Percentiles rank a stretch among this genome's conserved stretches.
These are phyloP conservation scores for Solanum chilense DNA, from an alignment of 257 asterid species.

Conservation along the genomic window DNA sequence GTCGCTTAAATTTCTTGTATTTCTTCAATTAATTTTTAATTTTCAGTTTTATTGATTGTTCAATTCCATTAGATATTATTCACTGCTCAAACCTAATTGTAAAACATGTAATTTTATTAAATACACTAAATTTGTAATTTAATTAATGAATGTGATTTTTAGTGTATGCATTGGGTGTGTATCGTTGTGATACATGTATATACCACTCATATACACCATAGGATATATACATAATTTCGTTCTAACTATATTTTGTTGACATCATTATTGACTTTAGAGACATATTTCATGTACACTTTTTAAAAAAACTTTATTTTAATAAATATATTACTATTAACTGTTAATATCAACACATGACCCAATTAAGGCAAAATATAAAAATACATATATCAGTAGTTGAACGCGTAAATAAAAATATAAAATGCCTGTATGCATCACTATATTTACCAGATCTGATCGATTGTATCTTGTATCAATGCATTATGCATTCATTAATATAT, in stretches of 20 bases:
- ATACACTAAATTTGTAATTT: not conserved
- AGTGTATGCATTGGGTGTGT: not conserved
- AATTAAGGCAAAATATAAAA: no score
- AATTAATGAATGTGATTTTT: not conserved
- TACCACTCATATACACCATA: no score
- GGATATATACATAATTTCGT: not conserved
- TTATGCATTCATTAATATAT: no score
- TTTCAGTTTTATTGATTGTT: not conserved
- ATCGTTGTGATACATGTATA: not conserved
- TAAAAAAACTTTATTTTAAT: no score
- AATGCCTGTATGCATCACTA: no score
- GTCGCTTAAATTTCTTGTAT: not conserved
- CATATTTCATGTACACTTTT: not conserved
- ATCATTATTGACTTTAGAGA: not conserved
- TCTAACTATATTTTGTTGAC: no score
- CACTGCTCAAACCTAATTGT: not conserved
- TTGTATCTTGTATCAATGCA: no score
- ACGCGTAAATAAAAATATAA: no score
- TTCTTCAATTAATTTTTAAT: not conserved
- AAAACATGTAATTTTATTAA: not conserved
- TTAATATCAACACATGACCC: not conserved
- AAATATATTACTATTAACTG: no score
- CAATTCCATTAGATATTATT: no score
- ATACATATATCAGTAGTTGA: no score
- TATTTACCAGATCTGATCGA: not conserved